A percentile compares a stretch with the other conserved stretches of the same genome.
Evolutionary conservation across 495 filamentous ascomycete genomes (phyloP).

Genomic region (Amorphotheca resinae): DNA sequence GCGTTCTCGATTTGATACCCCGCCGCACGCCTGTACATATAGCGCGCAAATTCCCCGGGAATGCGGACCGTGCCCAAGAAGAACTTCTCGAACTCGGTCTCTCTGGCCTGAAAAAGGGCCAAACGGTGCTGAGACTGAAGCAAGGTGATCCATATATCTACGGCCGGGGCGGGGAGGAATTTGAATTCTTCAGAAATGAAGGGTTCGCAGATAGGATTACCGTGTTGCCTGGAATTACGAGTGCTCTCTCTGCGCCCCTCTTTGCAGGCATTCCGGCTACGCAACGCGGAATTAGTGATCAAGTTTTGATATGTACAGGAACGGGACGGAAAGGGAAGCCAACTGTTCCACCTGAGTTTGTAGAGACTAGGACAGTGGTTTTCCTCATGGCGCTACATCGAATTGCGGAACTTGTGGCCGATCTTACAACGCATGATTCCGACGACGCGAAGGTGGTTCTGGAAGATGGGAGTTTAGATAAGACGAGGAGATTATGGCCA

Average conservation of each 20-base stretch:
- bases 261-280: slow-evolving; percentile 83
- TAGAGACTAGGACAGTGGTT: slow-evolving; percentile 69
- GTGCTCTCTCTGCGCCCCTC: slow-evolving; percentile 71
- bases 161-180: slow-evolving; percentile 87
- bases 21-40: slow-evolving; percentile 83
- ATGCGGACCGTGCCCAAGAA: slow-evolving; percentile 84
- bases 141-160: slow-evolving; percentile 97
- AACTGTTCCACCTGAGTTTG: slow-evolving; percentile 67
- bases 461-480: slow-evolving; percentile 25
- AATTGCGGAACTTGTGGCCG: slow-evolving; percentile 54
- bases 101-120: slow-evolving; percentile 54
- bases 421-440: slow-evolving; percentile 37
- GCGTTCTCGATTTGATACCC: slow-evolving; percentile 79
- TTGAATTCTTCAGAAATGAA: slow-evolving; percentile 63
- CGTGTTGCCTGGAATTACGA: slow-evolving; percentile 85
- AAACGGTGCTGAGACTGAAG: slow-evolving; percentile 78
- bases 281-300: slow-evolving; percentile 80
- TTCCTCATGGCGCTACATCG: slow-evolving; percentile 94
- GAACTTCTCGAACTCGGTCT: slow-evolving; percentile 78
- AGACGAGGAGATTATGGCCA: slow-evolving; percentile 30
- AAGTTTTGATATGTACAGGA: slow-evolving; percentile 87
- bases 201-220: slow-evolving; percentile 46
- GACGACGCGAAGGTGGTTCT: slow-evolving; percentile 26
- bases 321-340: slow-evolving; percentile 86
- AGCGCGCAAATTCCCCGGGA: slow-evolving; percentile 93